Evolutionary conservation across 1,284 basidiomycete genomes (phyloP), one percentile per base, ranked within the genome.

Genomic region (Grifola frondosa): DNA sequence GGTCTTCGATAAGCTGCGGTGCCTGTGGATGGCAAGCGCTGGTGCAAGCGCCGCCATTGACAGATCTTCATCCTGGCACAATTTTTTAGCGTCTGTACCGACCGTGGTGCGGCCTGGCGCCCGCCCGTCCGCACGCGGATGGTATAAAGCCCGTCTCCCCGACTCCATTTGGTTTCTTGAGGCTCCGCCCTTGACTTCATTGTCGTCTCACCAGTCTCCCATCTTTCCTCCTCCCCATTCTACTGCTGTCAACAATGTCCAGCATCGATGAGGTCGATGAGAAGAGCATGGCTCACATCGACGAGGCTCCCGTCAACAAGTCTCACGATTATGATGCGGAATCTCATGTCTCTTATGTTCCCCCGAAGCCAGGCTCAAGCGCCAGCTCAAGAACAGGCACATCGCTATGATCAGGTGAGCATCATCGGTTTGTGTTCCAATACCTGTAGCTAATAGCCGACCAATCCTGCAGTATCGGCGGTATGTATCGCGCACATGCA

Each of bases 311-410:
- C 35, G 42, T 40, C 23, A 49, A 51, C 49, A 50, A 49, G 44
- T 40, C 37, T 25, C 20, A 44, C 15, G 48, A 52, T 44, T 53
- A 47, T 26, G 56, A 57, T 41, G 32, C 53, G 21, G 53, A 55
- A 43, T 46, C 49, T 19, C 31, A 45, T 32, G 32, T 50, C 10
- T 46, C 36, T 17, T 24, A 24, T 26, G 29, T 28, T n/a, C 52
- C 46, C 16, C 20, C 23, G 17, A 50, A 23, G 43, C 37, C 36
- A 57, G 42, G 22, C 55, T 67, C 44, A 57, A 66, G 50, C 59
- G 65, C 20, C 62, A 64, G 52, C 60, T 69, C 48, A 67, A 69
- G 54, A 66, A 67, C 53, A 54, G 66, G 49, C 66, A 69, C 48
- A 60, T 68, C 37, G 65, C 66, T 42, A 68, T 69, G 67, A 69